Base-by-base conservation (phyloP, 495 filamentous ascomycete genomes). In the Choiromyces venosus region DNA sequence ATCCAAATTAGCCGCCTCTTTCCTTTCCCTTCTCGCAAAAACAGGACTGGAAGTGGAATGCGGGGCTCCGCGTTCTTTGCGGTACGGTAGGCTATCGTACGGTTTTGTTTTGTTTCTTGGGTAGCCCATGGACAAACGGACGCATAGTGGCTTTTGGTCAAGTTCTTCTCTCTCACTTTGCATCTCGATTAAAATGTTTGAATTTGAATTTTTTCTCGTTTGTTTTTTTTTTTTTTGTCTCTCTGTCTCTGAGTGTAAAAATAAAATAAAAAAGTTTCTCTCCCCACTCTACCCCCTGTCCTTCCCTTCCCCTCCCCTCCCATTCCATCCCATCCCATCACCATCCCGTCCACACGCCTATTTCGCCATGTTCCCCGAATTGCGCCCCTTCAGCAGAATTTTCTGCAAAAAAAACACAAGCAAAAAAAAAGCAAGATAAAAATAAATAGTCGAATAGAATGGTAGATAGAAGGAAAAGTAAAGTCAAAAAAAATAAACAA, bases 1-100 rank as follows among this genome's bases (percentile, higher is more conserved):
- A 80, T 85, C 83, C 82, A 82, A 82, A 82, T 81, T 81, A 81
- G 81, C 78, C 81, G 83, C 82, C 42, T 46, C 42, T 6, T 46
- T n/a, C 42, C 42, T 46, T 46, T 46, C n/a, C n/a, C n/a, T n/a
- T n/a, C n/a, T n/a, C n/a, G n/a, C n/a, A 1, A 33, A 33, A 61
- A 61, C 16, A 6, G 33, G 33, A 5, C 16, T 14, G 5, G n/a
- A 29, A 61, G 25, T 29, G 25, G 25, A 33, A 29, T 61, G 25
- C 52, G 52, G 52, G 21, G 0, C 3, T 42, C 18, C 18, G 14
- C 14, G 18, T 42, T 42, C 0, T 42, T 42, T 52, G 44, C 4
- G 21, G 42, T 7, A 21, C 42, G n/a, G n/a, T n/a, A n/a, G n/a
- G n/a, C n/a, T n/a, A n/a, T n/a, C n/a, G n/a, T n/a, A n/a, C n/a